Evolutionary conservation across 2,329 filamentous ascomycete genomes (phyloP).

Genomic region (Aspergillus sp.): DNA sequence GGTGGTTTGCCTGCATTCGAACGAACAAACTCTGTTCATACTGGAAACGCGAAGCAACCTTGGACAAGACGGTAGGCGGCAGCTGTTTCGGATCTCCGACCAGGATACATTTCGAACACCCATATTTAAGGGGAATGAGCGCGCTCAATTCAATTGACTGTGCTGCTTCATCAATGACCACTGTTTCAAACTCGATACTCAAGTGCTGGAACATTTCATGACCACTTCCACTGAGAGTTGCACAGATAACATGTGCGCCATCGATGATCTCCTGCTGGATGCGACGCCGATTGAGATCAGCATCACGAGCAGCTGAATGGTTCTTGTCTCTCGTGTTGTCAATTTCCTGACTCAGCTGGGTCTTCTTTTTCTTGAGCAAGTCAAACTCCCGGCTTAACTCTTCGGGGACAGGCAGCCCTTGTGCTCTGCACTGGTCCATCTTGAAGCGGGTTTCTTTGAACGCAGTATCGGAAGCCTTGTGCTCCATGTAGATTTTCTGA

Average conservation of each 20-base stretch:
- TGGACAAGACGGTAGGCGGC: slow-evolving; percentile 90
- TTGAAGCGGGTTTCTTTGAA: slow-evolving; percentile 66
- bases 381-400: slow-evolving; percentile 72
- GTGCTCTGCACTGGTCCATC: slow-evolving; percentile 62
- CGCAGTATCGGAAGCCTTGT: slow-evolving; percentile 58
- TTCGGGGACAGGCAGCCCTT: slow-evolving; percentile 38
- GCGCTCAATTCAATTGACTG: slow-evolving; percentile 97
- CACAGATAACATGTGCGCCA: slow-evolving; percentile 86
- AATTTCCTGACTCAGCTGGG: slow-evolving; percentile 72
- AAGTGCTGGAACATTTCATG: slow-evolving; percentile 96
- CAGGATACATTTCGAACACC: slow-evolving; percentile 91
- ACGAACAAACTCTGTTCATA: slow-evolving; percentile 99
- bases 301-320: slow-evolving; percentile 74
- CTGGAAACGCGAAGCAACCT: slow-evolving; percentile 84
- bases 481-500: slow-evolving; percentile 65
- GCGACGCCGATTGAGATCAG: slow-evolving; percentile 76
- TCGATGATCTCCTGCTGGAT: slow-evolving; percentile 90
- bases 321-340: slow-evolving; percentile 84
- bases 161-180: slow-evolving; percentile 95
- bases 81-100: slow-evolving; percentile 97
- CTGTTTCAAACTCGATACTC: slow-evolving; percentile 95
- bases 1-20: slow-evolving; percentile 91
- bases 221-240: slow-evolving; percentile 89
- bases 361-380: slow-evolving; percentile 70
- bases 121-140: slow-evolving; percentile 94